Conservation (phyloP, 148 eudicot genomes). For the Chenopodium quinoa region DNA sequence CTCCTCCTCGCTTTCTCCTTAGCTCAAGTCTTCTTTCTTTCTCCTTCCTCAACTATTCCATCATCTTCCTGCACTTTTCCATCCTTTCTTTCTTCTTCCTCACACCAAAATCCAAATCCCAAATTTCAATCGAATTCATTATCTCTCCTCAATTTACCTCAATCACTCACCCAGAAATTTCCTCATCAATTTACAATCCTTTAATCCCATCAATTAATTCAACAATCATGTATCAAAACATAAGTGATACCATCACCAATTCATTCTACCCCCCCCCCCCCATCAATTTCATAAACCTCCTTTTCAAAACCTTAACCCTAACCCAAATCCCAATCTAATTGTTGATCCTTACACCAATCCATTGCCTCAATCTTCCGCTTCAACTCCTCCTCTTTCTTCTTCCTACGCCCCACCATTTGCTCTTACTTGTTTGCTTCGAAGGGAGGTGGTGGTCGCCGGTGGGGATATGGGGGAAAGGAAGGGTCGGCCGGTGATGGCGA, state of each 20-base stretch:
- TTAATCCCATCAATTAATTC: not conserved
- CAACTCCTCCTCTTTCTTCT: conserved; percentile 60
- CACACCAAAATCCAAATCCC: not conserved
- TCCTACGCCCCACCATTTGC: conserved; percentile 23
- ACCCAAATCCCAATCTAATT: conserved; percentile 23
- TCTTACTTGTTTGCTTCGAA: too few relatives aligned
- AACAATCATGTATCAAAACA: conserved; percentile 32
- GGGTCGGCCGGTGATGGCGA: too few relatives aligned
- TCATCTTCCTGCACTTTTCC: not conserved
- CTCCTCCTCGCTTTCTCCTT: conserved; percentile 1
- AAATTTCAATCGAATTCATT: not conserved
- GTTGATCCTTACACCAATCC: conserved; percentile 36
- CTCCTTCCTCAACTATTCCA: not conserved
- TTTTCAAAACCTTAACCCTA: conserved; percentile 32
- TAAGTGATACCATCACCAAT: conserved; percentile 27
- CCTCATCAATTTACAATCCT: not conserved
- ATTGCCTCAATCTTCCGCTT: conserved; percentile 38
- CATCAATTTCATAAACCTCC: conserved; percentile 34
- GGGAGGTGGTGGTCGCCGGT: too few relatives aligned
- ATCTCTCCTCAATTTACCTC: not conserved
- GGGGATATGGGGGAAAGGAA: too few relatives aligned
- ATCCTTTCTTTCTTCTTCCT: conserved; percentile 1
- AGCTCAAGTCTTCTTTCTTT: not conserved
- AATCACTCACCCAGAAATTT: not conserved
- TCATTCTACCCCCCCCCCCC: conserved; percentile 30